Base-by-base conservation (phyloP, 257 asterid genomes). In the Solanum ahanhuiri region DNA sequence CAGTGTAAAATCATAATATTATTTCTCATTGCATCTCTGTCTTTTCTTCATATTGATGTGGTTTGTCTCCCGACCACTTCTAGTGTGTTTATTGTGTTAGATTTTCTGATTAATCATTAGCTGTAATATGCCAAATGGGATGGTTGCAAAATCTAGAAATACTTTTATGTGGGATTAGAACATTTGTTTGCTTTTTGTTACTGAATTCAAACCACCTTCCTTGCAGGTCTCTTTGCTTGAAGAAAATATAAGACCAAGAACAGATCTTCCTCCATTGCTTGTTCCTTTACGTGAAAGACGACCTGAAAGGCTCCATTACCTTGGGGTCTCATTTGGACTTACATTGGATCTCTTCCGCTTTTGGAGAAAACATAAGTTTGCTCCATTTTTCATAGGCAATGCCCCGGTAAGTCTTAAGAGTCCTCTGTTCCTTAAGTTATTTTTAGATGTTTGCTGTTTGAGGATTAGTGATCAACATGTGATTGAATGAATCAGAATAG, bases 291-390 rank as follows among this genome's bases (percentile, higher is more conserved):
- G 92, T 83, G 98, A 96, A 77, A 90, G 99, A 85, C 89, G 88
- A 79, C 96, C 99, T 31, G 99, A 96, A 89, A 95, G 92, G 89
- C 98, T 95, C 88, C 98, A 97, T 81, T 97, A 97, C 86, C 88
- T 95, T 64, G 98, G 99, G 17, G 99, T 95, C 75, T 97, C 99
- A 6, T 97, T 97, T 87, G 98, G 98, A 77, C 98, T 97, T 81
- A 95, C 98, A 76, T 91, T 90, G 84, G 97, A 95, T 86, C 99
- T 97, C 88, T 93, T 94, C 87, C 93, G 98, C 72, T 97, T 97
- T 83, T 97, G 99, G 99, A 94, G 95, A 93, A 97, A 90, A 83
- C 99, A 92, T 87, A 93, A 91, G 88, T 97, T 95, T 89, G 96
- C 92, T 88, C 99, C 99, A 30, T 97, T 97, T 91, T 97, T 92